phyloP scores from a whole-genome alignment of 2,329 filamentous ascomycete genomes.

The Apiospora sp. region DNA sequence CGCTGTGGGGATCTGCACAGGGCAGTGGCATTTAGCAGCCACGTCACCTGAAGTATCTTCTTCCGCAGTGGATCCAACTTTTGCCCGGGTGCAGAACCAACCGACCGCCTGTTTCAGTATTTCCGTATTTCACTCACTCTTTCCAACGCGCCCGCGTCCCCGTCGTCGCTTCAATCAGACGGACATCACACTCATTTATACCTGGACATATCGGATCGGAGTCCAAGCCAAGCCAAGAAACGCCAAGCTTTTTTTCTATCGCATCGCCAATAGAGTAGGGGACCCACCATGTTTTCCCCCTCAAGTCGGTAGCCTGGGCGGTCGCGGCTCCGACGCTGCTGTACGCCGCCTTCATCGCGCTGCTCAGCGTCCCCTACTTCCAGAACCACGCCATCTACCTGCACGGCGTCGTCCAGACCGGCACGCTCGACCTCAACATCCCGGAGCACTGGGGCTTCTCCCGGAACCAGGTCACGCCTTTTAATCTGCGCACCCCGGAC shows the following conservation, averaged over 20 bases:
- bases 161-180: background rate
- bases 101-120: background rate
- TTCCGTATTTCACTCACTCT: background rate
- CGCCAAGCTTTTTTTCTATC: background rate
- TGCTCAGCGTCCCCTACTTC: slow-evolving; percentile 48
- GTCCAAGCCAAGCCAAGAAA: background rate
- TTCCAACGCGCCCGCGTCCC: background rate
- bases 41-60: background rate
- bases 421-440: slow-evolving; percentile 67
- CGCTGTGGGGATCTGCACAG: background rate
- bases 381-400: slow-evolving; percentile 66
- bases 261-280: background rate
- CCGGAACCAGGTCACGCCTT: slow-evolving; percentile 77
- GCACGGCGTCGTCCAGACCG: slow-evolving; percentile 60
- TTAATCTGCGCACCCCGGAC: slow-evolving; percentile 71
- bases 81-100: background rate
- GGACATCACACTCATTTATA: background rate
- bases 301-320: slow-evolving; percentile 19
- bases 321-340: slow-evolving; percentile 28
- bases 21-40: background rate
- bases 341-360: slow-evolving; percentile 31
- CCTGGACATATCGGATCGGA: background rate
- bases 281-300: background rate
- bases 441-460: slow-evolving; percentile 77
- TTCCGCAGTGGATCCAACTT: background rate